These are phyloP conservation scores for Starmerella riodocensis DNA, from an alignment of 805 yeast species.

Conservation along the genomic window DNA sequence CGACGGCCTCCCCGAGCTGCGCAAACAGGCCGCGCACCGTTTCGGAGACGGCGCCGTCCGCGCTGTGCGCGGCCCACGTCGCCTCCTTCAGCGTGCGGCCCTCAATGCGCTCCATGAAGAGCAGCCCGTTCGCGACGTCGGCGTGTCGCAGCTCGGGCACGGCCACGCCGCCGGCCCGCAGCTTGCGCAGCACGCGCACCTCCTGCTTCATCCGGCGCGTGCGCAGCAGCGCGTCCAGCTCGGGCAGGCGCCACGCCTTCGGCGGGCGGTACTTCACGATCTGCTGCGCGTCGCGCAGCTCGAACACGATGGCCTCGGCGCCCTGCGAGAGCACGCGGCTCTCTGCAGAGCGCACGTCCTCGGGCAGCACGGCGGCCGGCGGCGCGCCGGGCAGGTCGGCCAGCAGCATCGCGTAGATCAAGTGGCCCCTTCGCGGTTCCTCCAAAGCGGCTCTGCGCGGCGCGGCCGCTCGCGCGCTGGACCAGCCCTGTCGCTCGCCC, in stretches of 20 bases:
- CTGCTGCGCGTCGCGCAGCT: conserved; percentile 13
- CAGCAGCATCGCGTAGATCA: too few species aligned
- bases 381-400: too few species aligned
- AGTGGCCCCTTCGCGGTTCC: too few species aligned
- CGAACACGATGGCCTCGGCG: conserved; percentile 22
- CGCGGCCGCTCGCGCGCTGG: too few species aligned
- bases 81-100: conserved; percentile 29
- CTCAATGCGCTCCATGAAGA: conserved; percentile 80
- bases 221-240: conserved; percentile 61
- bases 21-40: conserved; percentile 9
- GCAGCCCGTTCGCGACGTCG: conserved; percentile 65
- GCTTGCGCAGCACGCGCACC: conserved; percentile 56
- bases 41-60: not conserved
- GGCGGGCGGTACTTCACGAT: conserved; percentile 78
- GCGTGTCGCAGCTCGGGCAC: conserved; percentile 64
- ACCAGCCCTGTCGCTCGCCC: too few species aligned
- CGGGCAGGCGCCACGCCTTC: conserved; percentile 81
- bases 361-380: conserved; percentile 18
- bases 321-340: conserved; percentile 23
- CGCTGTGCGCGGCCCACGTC: conserved; percentile 26
- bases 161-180: conserved; percentile 38
- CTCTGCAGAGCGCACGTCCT: conserved; percentile 4
- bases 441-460: too few species aligned
- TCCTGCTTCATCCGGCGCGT: conserved; percentile 75
- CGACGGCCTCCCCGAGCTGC: conserved; percentile 39